A percentile compares a stretch with the other conserved stretches of the same genome.
These are phyloP conservation scores for Spiromastix sp. DNA, from an alignment of 2,329 filamentous ascomycete genomes.

Conservation along the genomic window DNA sequence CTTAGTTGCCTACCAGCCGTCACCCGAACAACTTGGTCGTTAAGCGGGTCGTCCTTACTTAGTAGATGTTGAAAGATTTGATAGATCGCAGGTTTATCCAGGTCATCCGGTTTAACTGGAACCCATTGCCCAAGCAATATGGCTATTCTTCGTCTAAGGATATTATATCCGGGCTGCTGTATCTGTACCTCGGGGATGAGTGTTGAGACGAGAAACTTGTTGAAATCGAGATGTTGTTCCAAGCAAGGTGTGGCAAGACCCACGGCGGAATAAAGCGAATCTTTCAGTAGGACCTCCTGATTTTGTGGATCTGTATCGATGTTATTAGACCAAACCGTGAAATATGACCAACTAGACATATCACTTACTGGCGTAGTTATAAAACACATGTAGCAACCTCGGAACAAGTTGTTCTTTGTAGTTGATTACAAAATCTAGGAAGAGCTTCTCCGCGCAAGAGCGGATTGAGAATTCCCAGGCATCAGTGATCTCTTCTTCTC, in stretches of 20 bases:
- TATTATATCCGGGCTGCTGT: slow-evolving; percentile 56
- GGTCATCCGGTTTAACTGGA: slow-evolving; percentile 59
- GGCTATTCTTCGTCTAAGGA: slow-evolving; percentile 76
- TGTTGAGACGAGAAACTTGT: slow-evolving; percentile 63
- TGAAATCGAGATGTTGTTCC: slow-evolving; percentile 68
- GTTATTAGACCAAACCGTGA: slow-evolving; percentile 13
- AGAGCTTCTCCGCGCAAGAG: slow-evolving; percentile 86
- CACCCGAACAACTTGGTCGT: slow-evolving; percentile 85
- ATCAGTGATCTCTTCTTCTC: slow-evolving; percentile 73
- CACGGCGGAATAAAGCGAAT: slow-evolving; percentile 89
- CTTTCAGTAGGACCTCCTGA: slow-evolving; percentile 70
- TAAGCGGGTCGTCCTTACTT: slow-evolving; percentile 62
- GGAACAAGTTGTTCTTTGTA: slow-evolving; percentile 73
- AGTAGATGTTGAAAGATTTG: slow-evolving; percentile 83
- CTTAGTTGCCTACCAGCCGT: slow-evolving; percentile 81
- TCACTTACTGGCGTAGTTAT: slow-evolving; percentile 57
- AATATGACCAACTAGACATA: slow-evolving; percentile 15
- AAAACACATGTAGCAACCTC: slow-evolving; percentile 74
- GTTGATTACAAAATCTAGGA: slow-evolving; percentile 80
- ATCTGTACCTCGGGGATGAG: slow-evolving; percentile 71
- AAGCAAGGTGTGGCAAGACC: slow-evolving; percentile 74
- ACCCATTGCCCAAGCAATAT: slow-evolving; percentile 89
- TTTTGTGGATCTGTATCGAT: slow-evolving; percentile 40
- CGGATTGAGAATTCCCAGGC: slow-evolving; percentile 89
- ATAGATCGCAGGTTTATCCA: slow-evolving; percentile 65